Evolutionary conservation across 1,284 basidiomycete genomes (phyloP).

Genomic region (Rhodotorula sp.): DNA sequence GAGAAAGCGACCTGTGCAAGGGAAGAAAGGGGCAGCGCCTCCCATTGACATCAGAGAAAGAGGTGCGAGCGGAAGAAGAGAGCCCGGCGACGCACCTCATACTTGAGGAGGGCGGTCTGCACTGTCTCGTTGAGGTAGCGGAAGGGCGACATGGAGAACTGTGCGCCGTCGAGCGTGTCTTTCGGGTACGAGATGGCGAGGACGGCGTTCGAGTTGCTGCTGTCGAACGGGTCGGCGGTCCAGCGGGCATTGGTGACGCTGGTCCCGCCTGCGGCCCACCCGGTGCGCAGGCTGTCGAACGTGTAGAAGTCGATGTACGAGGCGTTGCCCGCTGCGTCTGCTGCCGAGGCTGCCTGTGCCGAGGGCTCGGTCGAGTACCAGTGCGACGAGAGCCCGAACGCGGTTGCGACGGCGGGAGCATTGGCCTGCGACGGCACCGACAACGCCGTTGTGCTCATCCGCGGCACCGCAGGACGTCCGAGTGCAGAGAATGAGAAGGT

Average conservation of each 20-base stretch:
- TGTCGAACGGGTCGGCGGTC: conserved; percentile 9
- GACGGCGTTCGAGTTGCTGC: background rate
- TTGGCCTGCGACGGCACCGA: background rate
- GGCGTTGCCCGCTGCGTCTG: background rate
- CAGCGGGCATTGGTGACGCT: background rate
- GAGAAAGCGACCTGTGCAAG: conserved; percentile 30
- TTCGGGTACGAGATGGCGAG: conserved; percentile 20
- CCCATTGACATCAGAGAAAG: too few species aligned
- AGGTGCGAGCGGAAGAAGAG: background rate
- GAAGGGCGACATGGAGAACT: conserved; percentile 21
- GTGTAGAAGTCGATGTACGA: background rate
- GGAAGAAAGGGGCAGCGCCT: too few species aligned
- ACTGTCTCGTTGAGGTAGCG: background rate
- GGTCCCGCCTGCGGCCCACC: background rate
- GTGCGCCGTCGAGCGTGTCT: conserved; percentile 17
- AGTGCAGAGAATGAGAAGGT: too few species aligned
- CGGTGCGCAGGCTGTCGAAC: background rate
- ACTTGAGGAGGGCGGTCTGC: conserved; percentile 26
- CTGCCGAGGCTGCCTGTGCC: background rate
- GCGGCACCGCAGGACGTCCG: too few species aligned
- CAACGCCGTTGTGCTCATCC: background rate
- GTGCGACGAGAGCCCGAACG: background rate
- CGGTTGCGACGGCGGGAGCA: background rate
- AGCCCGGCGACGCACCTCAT: conserved; percentile 14
- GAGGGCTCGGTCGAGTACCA: background rate